These are phyloP conservation scores for Cyclostephanos tholiformis DNA, from an alignment of 108 stramenopile species.

Conservation along the genomic window DNA sequence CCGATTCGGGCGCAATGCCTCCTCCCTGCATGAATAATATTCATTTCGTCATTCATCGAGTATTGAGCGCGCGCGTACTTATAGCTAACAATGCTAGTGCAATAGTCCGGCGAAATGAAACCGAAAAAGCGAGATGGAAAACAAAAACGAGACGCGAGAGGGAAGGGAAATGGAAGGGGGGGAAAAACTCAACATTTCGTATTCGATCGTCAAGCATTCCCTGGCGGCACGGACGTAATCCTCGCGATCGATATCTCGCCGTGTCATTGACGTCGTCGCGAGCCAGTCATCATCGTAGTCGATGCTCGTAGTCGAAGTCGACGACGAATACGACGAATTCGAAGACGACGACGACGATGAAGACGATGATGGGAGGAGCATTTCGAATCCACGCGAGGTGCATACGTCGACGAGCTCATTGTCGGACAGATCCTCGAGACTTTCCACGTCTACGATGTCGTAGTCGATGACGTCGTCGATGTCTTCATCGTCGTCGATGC, in stretches of 20 bases:
- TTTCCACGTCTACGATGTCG: constrained; percentile 24
- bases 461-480: too few species aligned
- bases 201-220: constrained; percentile 79
- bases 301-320: constrained; percentile 49
- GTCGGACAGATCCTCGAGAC: constrained; percentile 62
- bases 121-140: too few species aligned
- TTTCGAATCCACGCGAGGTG: constrained; percentile 75
- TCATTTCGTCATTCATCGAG: too few species aligned
- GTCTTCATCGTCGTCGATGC: background rate
- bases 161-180: background rate
- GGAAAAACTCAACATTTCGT: constrained; percentile 69
- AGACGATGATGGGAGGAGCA: too few species aligned
- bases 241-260: too few species aligned
- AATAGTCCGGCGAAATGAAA: too few species aligned
- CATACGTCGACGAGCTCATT: constrained; percentile 77
- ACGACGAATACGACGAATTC: too few species aligned
- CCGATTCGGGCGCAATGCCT: constrained; percentile 68
- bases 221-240: constrained; percentile 84
- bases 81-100: background rate
- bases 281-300: constrained; percentile 35
- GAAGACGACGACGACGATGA: too few species aligned
- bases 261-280: too few species aligned
- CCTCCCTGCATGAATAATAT: constrained; percentile 52
- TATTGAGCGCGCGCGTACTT: too few species aligned
- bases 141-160: too few species aligned